Evolutionary conservation across 805 yeast species (phyloP).

Genomic region (Pichia paraexigua): DNA sequence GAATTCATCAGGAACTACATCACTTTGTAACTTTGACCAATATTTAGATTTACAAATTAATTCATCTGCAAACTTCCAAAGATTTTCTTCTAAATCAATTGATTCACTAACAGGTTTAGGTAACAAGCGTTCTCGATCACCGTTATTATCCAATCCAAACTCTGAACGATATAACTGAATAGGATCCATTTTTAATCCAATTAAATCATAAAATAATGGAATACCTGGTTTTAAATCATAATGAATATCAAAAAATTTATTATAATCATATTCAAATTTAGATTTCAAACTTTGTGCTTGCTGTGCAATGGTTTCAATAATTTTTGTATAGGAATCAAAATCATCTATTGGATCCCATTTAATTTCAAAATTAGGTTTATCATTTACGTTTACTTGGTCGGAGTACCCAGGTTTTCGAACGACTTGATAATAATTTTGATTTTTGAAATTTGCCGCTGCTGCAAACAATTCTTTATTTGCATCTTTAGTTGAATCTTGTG

Average conservation of each 20-base stretch:
- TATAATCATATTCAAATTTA: conserved; percentile 19
- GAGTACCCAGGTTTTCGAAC: conserved; percentile 19
- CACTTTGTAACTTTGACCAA: background rate
- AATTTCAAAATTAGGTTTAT: conserved; percentile 12
- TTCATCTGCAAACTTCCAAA: background rate
- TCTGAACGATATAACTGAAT: conserved; percentile 24
- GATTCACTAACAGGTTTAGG: background rate
- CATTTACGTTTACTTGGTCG: conserved; percentile 1
- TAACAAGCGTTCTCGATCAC: background rate
- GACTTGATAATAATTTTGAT: conserved; percentile 46
- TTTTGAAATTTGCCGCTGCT: conserved; percentile 53
- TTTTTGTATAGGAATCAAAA: background rate
- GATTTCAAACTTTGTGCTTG: background rate
- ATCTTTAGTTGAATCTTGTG: conserved; percentile 57
- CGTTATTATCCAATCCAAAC: background rate
- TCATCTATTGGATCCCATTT: background rate
- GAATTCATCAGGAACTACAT: background rate
- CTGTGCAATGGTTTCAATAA: background rate
- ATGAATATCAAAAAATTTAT: conserved; percentile 16
- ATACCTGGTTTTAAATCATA: conserved; percentile 23
- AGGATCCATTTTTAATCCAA: background rate
- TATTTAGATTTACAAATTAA: background rate
- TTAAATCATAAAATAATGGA: conserved; percentile 14
- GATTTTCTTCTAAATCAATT: background rate
- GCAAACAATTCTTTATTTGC: conserved; percentile 75